These are phyloP conservation scores for Taphrina betulina DNA, from an alignment of 1,139 yeast species.

Conservation along the genomic window DNA sequence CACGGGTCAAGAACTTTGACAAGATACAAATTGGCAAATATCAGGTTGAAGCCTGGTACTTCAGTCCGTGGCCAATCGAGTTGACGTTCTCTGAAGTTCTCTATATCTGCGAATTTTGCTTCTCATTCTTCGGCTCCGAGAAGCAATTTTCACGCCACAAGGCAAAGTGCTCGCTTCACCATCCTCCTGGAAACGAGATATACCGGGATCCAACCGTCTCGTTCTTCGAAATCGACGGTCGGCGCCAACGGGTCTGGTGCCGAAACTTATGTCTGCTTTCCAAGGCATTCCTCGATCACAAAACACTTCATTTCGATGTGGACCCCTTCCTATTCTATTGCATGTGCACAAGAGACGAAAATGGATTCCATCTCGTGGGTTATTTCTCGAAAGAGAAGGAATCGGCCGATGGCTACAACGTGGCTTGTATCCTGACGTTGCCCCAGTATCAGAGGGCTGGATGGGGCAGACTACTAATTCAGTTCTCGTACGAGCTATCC, in stretches of 20 bases:
- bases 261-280: slow-evolving; percentile 85
- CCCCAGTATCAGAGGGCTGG: slow-evolving; percentile 98
- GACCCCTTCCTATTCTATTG: slow-evolving; percentile 95
- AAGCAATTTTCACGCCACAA: slow-evolving; percentile 92
- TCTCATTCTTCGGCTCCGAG: slow-evolving; percentile 81
- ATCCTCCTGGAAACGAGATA: slow-evolving; percentile 98
- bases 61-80: slow-evolving; percentile 94
- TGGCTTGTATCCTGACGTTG: slow-evolving; percentile 90
- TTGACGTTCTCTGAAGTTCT: slow-evolving; percentile 85
- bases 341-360: slow-evolving; percentile 84
- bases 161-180: slow-evolving; percentile 73
- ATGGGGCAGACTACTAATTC: slow-evolving; percentile 84
- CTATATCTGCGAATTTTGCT: slow-evolving; percentile 86
- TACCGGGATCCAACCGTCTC: slow-evolving; percentile 80
- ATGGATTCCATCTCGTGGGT: slow-evolving; percentile 94
- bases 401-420: slow-evolving; percentile 91
- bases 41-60: slow-evolving; percentile 97
- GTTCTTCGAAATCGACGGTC: slow-evolving; percentile 94
- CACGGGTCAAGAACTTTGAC: slow-evolving; percentile 80
- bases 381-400: slow-evolving; percentile 96
- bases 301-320: slow-evolving; percentile 92
- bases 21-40: slow-evolving; percentile 81
- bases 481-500: slow-evolving; percentile 87
- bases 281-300: slow-evolving; percentile 88
- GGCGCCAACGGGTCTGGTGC: slow-evolving; percentile 93